Percentiles rank a stretch among this genome's conserved stretches.
These are phyloP conservation scores for Coleophoma cylindrospora DNA, from an alignment of 2,329 filamentous ascomycete genomes.

Conservation along the genomic window DNA sequence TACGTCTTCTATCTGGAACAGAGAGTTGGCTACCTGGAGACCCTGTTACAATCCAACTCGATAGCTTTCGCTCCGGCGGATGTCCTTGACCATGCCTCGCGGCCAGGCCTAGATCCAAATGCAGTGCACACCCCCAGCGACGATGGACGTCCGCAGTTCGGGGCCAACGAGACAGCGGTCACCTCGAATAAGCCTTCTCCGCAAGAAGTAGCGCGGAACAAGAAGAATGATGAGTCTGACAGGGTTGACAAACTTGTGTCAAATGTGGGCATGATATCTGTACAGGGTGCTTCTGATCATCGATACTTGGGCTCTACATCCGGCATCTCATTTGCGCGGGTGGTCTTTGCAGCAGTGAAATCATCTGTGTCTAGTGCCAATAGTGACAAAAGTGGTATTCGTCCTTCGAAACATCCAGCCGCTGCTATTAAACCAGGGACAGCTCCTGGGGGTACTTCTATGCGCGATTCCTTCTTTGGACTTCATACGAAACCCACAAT, in stretches of 20 bases:
- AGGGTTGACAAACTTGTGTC: conserved; percentile 62
- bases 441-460: conserved; percentile 63
- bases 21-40: conserved; percentile 77
- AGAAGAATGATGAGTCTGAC: conserved; percentile 51
- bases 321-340: conserved; percentile 88
- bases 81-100: conserved; percentile 60
- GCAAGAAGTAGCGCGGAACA: conserved; percentile 23
- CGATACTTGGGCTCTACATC: conserved; percentile 80
- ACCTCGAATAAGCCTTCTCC: conserved; percentile 15
- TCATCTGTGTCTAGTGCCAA: conserved; percentile 59
- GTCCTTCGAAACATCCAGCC: conserved; percentile 49
- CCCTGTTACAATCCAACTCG: conserved; percentile 61
- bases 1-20: conserved; percentile 96
- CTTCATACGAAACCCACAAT: conserved; percentile 87
- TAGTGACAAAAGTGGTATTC: conserved; percentile 60
- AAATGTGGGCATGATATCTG: conserved; percentile 70
- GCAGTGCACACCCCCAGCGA: conserved; percentile 23
- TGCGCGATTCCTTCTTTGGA: conserved; percentile 97
- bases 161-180: conserved; percentile 12
- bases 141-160: conserved; percentile 16
- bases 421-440: conserved; percentile 29
- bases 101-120: conserved; percentile 22
- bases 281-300: conserved; percentile 72
- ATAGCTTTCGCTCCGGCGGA: conserved; percentile 69
- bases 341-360: conserved; percentile 92